A percentile compares a stretch with the other conserved stretches of the same genome.
phyloP scores from a whole-genome alignment of 129 eudicot species.

The Saposhnikovia divaricata region DNA sequence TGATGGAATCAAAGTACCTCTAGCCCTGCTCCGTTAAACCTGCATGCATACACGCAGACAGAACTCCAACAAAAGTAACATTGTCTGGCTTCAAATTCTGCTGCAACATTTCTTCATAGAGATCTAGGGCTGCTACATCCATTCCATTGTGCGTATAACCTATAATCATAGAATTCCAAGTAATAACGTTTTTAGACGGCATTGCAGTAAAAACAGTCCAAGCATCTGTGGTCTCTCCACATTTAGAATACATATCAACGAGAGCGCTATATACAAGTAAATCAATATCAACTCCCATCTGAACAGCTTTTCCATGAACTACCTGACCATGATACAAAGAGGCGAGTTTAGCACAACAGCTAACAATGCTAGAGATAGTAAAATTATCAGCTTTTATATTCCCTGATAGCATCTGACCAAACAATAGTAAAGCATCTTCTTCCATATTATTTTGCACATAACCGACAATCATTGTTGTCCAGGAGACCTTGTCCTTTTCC shows the following conservation, averaged over 20 bases:
- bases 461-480: conserved; percentile 45
- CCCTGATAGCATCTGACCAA: conserved; percentile 30
- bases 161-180: conserved; percentile 54
- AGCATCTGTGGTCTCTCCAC: conserved; percentile 37
- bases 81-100: conserved; percentile 35
- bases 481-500: conserved; percentile 37
- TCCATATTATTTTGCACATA: conserved; percentile 36
- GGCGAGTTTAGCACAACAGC: conserved; percentile 39
- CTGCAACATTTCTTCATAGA: conserved; percentile 37
- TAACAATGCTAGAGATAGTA: conserved; percentile 34
- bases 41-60: conserved; percentile 45
- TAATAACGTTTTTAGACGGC: conserved; percentile 26
- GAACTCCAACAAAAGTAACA: conserved; percentile 43
- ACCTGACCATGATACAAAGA: conserved; percentile 34
- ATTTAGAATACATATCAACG: conserved; percentile 51
- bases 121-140: conserved; percentile 27
- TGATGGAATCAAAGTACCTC: conserved; percentile 30
- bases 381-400: conserved; percentile 29
- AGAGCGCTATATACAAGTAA: conserved; percentile 38
- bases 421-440: conserved; percentile 37
- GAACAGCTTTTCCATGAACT: conserved; percentile 27
- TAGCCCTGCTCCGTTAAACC: conserved; percentile 31
- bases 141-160: conserved; percentile 41
- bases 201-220: conserved; percentile 23
- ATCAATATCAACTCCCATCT: conserved; percentile 39